Base-by-base conservation (phyloP, 2,329 filamentous ascomycete species). In the Ceratocystis eucalypticola region DNA sequence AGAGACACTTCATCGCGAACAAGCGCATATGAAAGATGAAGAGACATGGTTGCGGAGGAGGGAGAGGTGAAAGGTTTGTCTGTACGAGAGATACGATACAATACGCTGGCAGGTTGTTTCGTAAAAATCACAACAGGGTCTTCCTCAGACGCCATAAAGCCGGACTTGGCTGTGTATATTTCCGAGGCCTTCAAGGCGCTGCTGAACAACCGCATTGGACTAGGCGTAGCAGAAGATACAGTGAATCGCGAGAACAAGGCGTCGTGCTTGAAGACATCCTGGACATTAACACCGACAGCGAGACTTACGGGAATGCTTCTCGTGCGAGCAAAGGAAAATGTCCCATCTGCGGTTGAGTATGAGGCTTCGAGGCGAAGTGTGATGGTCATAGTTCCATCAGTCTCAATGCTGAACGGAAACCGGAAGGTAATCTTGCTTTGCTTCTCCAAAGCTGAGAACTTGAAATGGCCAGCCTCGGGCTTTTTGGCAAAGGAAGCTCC, bases 281-380 rank as follows among this genome's bases (percentile, higher is more conserved):
- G 92, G 5, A 99, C 94, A 70, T 97, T 97, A 69, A 99, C 94
- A 2, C 93, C 92, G 2, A 99, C 80, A 0, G 91, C 89, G 3
- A 99, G 79, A 0, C 88, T 82, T 1, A 94, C 87, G 2, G 86
- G 82, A 22, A 95, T 80, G 2, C 80, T 83, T 22, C 57, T 83
- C 82, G 6, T 81, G 80, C 17, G 82, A 83, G 17, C 84, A 81
- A 72, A 87, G 88, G 65, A 80, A 79, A 69, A 90, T 6, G 50
- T 79, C 2, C 86, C 88, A 1, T 83, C 77, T 0, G 84, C 79
- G 0, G 89, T 92, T 1, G 81, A 81, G 72, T 94, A 96, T 0
- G 79, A 80, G 8, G 91, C 80, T 69, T 96, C 92, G n/a, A 93
- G 76, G 69, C 86, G 87, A 66, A 93, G 80, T 0, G 85, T 82